These are phyloP conservation scores for Claviceps africana DNA, from an alignment of 2,329 filamentous ascomycete genomes.

Conservation along the genomic window DNA sequence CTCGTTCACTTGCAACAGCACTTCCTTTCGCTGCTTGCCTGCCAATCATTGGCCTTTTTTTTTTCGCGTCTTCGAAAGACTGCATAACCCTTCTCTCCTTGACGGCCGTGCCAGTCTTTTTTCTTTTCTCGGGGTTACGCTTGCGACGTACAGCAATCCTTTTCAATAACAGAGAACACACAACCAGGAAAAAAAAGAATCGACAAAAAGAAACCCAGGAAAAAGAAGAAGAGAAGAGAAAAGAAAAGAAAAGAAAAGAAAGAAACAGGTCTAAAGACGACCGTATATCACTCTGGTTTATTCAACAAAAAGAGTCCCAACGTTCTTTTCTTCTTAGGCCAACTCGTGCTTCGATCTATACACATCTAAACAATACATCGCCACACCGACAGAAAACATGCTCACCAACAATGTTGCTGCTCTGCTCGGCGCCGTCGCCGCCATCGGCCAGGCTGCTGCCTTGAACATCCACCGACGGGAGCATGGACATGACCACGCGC, in stretches of 20 bases:
- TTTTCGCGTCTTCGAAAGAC: slow-evolving; percentile 39
- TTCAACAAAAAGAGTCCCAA: neutral
- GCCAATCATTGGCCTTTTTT: slow-evolving; percentile 11
- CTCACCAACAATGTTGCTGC: slow-evolving; percentile 27
- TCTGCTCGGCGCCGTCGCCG: slow-evolving; percentile 28
- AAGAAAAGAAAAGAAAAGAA: too few species aligned
- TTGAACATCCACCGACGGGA: slow-evolving; percentile 27
- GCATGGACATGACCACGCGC: slow-evolving; percentile 9
- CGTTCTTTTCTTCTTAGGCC: neutral
- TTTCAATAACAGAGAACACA: neutral
- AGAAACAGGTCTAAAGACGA: neutral
- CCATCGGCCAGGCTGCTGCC: slow-evolving; percentile 30
- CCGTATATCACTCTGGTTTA: neutral
- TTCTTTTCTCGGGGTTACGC: neutral
- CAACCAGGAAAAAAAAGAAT: too few species aligned
- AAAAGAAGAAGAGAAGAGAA: too few species aligned
- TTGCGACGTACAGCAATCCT: neutral
- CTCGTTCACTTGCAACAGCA: slow-evolving; percentile 6
- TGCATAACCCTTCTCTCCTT: slow-evolving; percentile 15
- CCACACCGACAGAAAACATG: slow-evolving; percentile 19
- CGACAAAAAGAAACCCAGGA: neutral
- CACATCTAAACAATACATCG: neutral
- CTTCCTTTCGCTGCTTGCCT: slow-evolving; percentile 21
- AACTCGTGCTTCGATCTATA: neutral
- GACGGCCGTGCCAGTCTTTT: slow-evolving; percentile 20